Evolutionary conservation across 441 rosid species (phyloP).

Genomic region (Mallotus japonicus): DNA sequence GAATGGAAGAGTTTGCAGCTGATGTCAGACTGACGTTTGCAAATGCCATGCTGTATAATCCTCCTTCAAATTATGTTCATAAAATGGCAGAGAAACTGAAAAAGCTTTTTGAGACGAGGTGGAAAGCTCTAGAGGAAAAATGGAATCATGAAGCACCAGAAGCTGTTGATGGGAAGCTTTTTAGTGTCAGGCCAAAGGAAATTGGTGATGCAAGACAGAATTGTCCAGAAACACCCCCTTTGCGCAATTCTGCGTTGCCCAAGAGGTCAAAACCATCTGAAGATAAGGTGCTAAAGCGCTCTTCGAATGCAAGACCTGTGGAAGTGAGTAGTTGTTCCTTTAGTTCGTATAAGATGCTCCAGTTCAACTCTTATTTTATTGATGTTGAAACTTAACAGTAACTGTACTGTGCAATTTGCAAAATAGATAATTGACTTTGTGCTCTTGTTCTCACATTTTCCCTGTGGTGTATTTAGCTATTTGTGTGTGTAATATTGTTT

Average conservation of each 20-base stretch:
- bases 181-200: constrained; percentile 33
- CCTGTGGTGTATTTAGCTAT: not conserved
- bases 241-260: constrained; percentile 23
- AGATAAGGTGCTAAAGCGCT: constrained; percentile 27
- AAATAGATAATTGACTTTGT: not conserved
- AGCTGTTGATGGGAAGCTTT: constrained; percentile 22
- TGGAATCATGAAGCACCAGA: constrained; percentile 27
- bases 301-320: constrained; percentile 25
- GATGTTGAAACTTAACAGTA: not conserved
- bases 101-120: constrained; percentile 51
- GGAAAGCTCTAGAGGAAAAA: constrained; percentile 61
- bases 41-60: constrained; percentile 56
- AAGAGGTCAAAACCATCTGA: constrained; percentile 34
- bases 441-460: not conserved
- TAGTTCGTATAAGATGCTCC: not conserved
- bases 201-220: constrained; percentile 29
- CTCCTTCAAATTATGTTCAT: constrained; percentile 41
- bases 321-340: constrained; percentile 34
- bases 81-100: constrained; percentile 42
- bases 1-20: constrained; percentile 41
- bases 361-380: not conserved
- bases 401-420: not conserved
- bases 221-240: constrained; percentile 36
- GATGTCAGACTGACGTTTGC: constrained; percentile 55
- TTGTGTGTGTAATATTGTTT: not conserved